Base-by-base conservation (phyloP, 306 rosid genomes). In the Acacia acuminata region DNA sequence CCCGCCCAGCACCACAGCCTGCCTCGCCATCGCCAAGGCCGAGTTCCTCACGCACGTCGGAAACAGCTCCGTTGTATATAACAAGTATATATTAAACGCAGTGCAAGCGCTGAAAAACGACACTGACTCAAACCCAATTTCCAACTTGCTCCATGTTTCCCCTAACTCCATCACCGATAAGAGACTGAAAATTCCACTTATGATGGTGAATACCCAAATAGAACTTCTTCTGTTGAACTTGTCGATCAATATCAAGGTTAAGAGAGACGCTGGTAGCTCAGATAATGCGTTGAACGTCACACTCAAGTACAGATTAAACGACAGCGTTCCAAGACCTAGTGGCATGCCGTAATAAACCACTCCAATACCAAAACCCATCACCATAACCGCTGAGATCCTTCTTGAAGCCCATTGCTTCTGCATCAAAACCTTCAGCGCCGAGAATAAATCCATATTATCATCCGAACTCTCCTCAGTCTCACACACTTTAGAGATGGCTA, bases 301-400 rank as follows among this genome's bases (percentile, higher is more conserved):
- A 20, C 97, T 83, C 45, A 91, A 24, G 82, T 93, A 91, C 48
- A 91, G 84, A 30, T 91, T 75, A 67, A 86, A 86, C 5, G 83
- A 27, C 77, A 93, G 53, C 77, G 68, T 84, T 43, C 89, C 96
- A 12, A 93, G 87, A 1, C 90, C 92, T 25, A 93, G 71, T 19
- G 97, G 96, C 91, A 93, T 93, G 14, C 95, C 97, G 27, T 91
- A 91, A 34, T 93, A 91, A 2, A 87, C 91, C 80, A 91, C 32
- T 16, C 97, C 93, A 14, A 86, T n/a, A 0, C 97, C 97, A 2
- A 86, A 43, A 0, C 92, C 90, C 4, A 77, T 75, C 3, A 50
- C 77, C 96, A 87, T 91, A 0, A 87, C 84, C 0, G 81, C 76
- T 0, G 51, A 22, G 15, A 93, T 7, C 69, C 97, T 85, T 66